Percentiles rank a stretch among this genome's conserved stretches.
Evolutionary conservation across 2,329 filamentous ascomycete species (phyloP).

Genomic region (Verticillium klebahnii): DNA sequence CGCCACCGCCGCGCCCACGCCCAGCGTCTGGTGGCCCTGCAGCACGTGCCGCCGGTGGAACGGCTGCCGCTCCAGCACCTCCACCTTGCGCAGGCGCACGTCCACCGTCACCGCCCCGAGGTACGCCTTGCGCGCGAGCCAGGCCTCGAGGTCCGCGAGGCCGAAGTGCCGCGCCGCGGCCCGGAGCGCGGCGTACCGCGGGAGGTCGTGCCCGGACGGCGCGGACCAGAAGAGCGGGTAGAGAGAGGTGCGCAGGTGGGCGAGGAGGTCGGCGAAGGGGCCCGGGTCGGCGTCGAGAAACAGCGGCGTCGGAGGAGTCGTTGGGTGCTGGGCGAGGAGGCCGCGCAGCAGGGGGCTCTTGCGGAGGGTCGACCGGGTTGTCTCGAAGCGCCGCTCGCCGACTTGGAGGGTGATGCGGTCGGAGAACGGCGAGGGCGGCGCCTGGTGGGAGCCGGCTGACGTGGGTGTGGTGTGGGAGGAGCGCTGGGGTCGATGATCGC

Average conservation of each 20-base stretch:
- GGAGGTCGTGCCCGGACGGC: slow-evolving; percentile 24
- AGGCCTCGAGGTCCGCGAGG: slow-evolving; percentile 17
- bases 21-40: background rate
- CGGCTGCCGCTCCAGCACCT: background rate
- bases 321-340: slow-evolving; percentile 3
- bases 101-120: slow-evolving; percentile 12
- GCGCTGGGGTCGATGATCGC: no score
- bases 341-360: slow-evolving; percentile 9
- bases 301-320: slow-evolving; percentile 13
- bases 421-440: background rate
- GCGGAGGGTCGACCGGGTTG: slow-evolving; percentile 8
- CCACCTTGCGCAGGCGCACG: slow-evolving; percentile 2
- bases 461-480: background rate
- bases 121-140: slow-evolving; percentile 16
- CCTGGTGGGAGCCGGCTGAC: background rate
- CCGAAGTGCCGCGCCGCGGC: slow-evolving; percentile 28
- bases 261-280: slow-evolving; percentile 29
- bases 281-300: slow-evolving; percentile 32
- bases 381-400: slow-evolving; percentile 12
- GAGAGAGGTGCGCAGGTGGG: slow-evolving; percentile 25
- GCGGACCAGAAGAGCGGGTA: slow-evolving; percentile 28
- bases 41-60: background rate
- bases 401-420: slow-evolving; percentile 10
- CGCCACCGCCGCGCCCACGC: background rate
- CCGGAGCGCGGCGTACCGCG: slow-evolving; percentile 26